Percentiles rank a stretch among this genome's conserved stretches.
These are phyloP conservation scores for Kazachstania sp. DNA, from an alignment of 1,139 yeast genomes.

Conservation along the genomic window DNA sequence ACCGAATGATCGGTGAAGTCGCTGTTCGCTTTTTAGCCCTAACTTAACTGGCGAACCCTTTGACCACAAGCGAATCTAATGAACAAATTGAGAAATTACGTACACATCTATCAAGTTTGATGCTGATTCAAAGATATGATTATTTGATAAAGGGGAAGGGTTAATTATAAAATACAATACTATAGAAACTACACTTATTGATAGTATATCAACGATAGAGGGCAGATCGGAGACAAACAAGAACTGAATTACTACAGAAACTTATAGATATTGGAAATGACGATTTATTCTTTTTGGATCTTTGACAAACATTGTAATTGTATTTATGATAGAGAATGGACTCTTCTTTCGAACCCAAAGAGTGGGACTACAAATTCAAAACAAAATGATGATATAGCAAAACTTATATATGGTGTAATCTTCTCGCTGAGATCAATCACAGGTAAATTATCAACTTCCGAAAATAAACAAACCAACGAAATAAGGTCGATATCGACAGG, in stretches of 20 bases:
- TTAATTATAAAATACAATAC: no score
- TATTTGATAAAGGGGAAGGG: background rate
- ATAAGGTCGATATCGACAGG: constrained; percentile 65
- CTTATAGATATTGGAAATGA: constrained; percentile 28
- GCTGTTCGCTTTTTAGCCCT: no score
- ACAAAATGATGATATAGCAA: constrained; percentile 58
- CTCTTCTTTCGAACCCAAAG: constrained; percentile 25
- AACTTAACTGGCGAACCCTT: no score
- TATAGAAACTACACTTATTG: no score
- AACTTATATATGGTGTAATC: constrained; percentile 79
- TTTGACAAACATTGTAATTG: constrained; percentile 86
- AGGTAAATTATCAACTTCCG: constrained; percentile 42
- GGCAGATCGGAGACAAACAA: background rate
- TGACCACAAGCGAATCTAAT: no score
- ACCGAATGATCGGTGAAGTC: no score
- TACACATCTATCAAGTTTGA: no score
- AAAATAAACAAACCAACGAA: constrained; percentile 33
- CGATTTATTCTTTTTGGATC: constrained; percentile 75
- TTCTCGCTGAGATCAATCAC: constrained; percentile 73
- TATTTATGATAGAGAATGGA: constrained; percentile 60
- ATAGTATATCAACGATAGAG: background rate
- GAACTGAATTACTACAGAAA: background rate
- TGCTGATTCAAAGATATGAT: no score
- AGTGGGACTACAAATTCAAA: constrained; percentile 47
- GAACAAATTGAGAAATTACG: no score